A percentile compares a stretch with the other conserved stretches of the same genome.
Evolutionary conservation across 345 rosid genomes (phyloP).

Genomic region (Pelargonium nanum): DNA sequence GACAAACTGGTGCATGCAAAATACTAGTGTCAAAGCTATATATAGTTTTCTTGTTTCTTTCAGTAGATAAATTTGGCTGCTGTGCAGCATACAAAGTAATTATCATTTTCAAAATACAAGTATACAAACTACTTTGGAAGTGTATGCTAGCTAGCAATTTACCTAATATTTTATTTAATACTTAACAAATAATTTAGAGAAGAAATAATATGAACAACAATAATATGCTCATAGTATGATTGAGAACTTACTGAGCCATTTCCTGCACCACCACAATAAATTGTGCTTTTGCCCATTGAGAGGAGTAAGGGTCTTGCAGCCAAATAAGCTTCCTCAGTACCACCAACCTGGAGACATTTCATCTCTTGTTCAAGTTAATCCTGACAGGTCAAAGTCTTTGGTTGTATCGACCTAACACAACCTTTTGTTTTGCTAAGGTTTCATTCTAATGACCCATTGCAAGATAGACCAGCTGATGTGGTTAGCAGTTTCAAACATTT

Average conservation of each 20-base stretch:
- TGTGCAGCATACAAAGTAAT: too few relatives aligned
- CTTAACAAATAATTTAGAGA: too few relatives aligned
- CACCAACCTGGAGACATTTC: conserved; percentile 67
- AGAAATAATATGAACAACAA: too few relatives aligned
- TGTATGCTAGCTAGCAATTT: not conserved
- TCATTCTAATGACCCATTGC: too few relatives aligned
- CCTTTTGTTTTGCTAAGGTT: not conserved
- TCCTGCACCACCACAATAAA: conserved; percentile 90
- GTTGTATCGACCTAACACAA: not conserved
- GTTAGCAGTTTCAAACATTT: too few relatives aligned
- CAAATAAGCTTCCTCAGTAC: conserved; percentile 60
- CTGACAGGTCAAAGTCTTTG: not conserved
- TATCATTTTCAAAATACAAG: too few relatives aligned
- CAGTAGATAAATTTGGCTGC: too few relatives aligned
- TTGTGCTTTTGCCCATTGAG: conserved; percentile 68
- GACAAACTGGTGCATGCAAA: not conserved
- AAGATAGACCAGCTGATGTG: too few relatives aligned
- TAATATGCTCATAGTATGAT: not conserved
- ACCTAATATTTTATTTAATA: too few relatives aligned
- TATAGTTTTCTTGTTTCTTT: too few relatives aligned
- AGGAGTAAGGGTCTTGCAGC: conserved; percentile 60
- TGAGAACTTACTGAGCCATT: conserved; percentile 74
- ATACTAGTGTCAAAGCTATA: not conserved
- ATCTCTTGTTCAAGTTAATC: conserved; percentile 9
- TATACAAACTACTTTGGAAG: not conserved